phyloP scores from a whole-genome alignment of 2,329 filamentous ascomycete species.

The Pochonia chlamydosporia region DNA sequence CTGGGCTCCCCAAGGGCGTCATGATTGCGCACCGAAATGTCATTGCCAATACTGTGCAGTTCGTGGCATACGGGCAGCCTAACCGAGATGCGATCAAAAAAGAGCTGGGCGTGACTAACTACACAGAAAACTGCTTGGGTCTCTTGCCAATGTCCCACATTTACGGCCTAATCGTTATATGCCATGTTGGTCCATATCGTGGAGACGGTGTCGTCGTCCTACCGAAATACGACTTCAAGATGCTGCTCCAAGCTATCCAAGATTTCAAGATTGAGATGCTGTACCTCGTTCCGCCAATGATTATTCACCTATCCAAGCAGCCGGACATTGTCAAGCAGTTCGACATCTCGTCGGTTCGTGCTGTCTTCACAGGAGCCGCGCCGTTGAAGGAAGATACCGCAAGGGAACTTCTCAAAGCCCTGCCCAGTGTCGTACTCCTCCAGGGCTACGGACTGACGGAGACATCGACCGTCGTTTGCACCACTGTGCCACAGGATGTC shows the following conservation, averaged over 20 bases:
- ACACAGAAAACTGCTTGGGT: slow-evolving; percentile 41
- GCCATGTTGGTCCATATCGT: slow-evolving; percentile 57
- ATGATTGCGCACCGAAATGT: slow-evolving; percentile 73
- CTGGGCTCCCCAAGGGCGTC: slow-evolving; percentile 69
- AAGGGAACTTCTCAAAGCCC: slow-evolving; percentile 53
- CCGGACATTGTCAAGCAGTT: slow-evolving; percentile 56
- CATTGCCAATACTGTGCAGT: slow-evolving; percentile 66
- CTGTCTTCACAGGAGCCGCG: slow-evolving; percentile 70
- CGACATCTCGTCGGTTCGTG: slow-evolving; percentile 62
- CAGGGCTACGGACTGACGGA: slow-evolving; percentile 76
- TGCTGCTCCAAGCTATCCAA: slow-evolving; percentile 57
- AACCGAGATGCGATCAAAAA: slow-evolving; percentile 16
- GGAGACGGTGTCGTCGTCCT: slow-evolving; percentile 69
- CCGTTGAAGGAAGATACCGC: slow-evolving; percentile 70
- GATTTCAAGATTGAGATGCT: slow-evolving; percentile 60
- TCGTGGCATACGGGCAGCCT: slow-evolving; percentile 35
- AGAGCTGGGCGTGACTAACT: slow-evolving; percentile 12
- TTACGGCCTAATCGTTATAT: slow-evolving; percentile 67
- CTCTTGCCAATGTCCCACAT: slow-evolving; percentile 74
- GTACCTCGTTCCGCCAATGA: slow-evolving; percentile 64
- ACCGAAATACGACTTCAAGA: slow-evolving; percentile 64
- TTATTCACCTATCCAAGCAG: slow-evolving; percentile 69
- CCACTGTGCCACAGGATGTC: slow-evolving; percentile 44
- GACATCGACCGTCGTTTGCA: slow-evolving; percentile 31
- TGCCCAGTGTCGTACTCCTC: slow-evolving; percentile 56